phyloP scores from a whole-genome alignment of 495 filamentous ascomycete species.

The Letharia columbiana region DNA sequence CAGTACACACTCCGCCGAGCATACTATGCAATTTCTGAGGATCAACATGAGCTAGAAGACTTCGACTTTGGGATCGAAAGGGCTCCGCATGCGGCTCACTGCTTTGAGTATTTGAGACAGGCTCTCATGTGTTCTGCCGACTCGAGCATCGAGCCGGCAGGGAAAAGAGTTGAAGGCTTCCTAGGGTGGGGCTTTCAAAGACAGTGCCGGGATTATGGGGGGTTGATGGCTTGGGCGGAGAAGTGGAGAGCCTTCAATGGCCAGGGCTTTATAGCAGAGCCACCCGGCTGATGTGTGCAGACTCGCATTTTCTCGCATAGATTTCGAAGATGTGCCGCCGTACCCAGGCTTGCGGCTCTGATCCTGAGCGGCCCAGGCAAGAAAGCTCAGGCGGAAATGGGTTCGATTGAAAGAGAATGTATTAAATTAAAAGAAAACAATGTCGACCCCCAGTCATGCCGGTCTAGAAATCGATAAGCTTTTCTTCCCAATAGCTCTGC shows the following conservation, averaged over 20 bases:
- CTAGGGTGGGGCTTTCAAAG: constrained; percentile 17
- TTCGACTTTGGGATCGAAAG: constrained; percentile 25
- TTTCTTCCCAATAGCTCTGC: background rate
- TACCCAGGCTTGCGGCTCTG: background rate
- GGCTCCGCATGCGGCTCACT: constrained; percentile 18
- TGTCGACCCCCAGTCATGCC: background rate
- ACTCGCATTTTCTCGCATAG: background rate
- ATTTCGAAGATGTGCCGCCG: background rate
- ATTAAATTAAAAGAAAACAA: background rate
- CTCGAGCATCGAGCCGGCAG: constrained; percentile 22
- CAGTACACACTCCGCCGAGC: constrained; percentile 24
- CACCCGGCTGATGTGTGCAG: background rate
- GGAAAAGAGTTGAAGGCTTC: constrained; percentile 16
- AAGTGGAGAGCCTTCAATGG: constrained; percentile 13
- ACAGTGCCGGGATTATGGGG: constrained; percentile 21
- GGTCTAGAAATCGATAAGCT: background rate
- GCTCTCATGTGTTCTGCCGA: constrained; percentile 23
- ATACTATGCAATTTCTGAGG: constrained; percentile 18
- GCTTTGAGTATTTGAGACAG: constrained; percentile 26
- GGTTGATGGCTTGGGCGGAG: constrained; percentile 19
- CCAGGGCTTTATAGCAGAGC: constrained; percentile 9
- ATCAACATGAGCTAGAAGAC: constrained; percentile 9
- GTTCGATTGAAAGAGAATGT: background rate
- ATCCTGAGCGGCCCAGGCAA: background rate
- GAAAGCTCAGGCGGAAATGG: background rate